A percentile compares a stretch with the other conserved stretches of the same genome.
Evolutionary conservation across 208 protist species (phyloP).

Genomic region (Trypanosoma vivax): DNA sequence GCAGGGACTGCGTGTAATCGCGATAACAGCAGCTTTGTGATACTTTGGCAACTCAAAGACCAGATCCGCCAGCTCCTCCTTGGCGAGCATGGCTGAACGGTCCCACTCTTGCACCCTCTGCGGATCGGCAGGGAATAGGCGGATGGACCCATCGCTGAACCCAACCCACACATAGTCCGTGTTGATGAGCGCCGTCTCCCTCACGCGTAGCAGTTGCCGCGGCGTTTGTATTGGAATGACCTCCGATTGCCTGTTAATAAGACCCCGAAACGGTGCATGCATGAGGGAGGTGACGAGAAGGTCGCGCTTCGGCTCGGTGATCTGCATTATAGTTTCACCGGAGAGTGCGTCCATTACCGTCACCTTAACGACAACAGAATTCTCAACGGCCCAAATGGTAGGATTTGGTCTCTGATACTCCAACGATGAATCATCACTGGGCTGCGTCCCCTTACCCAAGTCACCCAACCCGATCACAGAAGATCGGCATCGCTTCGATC

Average conservation of each 20-base stretch:
- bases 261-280: conserved; percentile 77
- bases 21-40: conserved; percentile 58
- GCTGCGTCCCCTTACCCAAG: background rate
- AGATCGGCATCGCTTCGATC: no score
- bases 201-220: conserved; percentile 52
- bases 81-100: conserved; percentile 36
- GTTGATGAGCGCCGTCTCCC: conserved; percentile 44
- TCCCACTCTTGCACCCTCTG: conserved; percentile 41
- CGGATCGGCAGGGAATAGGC: conserved; percentile 58
- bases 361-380: conserved; percentile 44
- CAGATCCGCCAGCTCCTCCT: conserved; percentile 49
- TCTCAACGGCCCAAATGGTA: conserved; percentile 49
- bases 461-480: conserved; percentile 17
- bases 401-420: conserved; percentile 25
- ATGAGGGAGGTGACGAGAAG: conserved; percentile 56
- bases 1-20: conserved; percentile 70
- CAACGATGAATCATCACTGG: conserved; percentile 11
- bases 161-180: conserved; percentile 89
- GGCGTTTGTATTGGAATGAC: conserved; percentile 56
- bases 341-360: conserved; percentile 41
- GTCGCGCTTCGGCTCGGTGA: conserved; percentile 52
- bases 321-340: conserved; percentile 45
- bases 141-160: conserved; percentile 75
- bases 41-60: conserved; percentile 85
- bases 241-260: conserved; percentile 59